A percentile compares a stretch with the other conserved stretches of the same genome.
Conservation (phyloP, 495 filamentous ascomycete species). For the Aspergillus asperescens region DNA sequence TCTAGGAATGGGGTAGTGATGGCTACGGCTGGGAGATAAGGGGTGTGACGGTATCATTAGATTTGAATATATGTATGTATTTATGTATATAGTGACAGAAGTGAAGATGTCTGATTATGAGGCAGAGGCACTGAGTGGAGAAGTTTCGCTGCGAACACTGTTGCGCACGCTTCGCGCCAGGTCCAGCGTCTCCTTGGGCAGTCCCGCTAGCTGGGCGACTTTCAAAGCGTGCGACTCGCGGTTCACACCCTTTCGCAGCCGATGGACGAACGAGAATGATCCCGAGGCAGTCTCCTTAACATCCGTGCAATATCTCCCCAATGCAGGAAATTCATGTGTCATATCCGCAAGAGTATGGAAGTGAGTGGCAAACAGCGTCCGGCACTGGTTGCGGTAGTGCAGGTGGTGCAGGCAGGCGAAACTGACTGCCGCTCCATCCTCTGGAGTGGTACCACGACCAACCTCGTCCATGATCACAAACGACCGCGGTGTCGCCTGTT, state of each 20-base stretch:
- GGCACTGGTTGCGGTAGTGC: slow-evolving; percentile 65
- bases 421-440: slow-evolving; percentile 83
- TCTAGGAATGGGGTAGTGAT: slow-evolving; percentile 12
- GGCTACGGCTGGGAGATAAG: neutral
- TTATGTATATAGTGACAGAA: neutral
- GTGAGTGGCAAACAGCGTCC: slow-evolving; percentile 89
- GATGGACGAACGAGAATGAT: slow-evolving; percentile 81
- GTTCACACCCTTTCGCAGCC: slow-evolving; percentile 76
- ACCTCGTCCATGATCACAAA: slow-evolving; percentile 99
- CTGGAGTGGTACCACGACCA: slow-evolving; percentile 85
- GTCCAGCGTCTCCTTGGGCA: slow-evolving; percentile 56
- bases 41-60: neutral
- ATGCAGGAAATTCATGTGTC: slow-evolving; percentile 53
- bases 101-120: neutral
- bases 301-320: slow-evolving; percentile 88
- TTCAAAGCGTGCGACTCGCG: slow-evolving; percentile 83
- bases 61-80: neutral
- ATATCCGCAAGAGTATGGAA: slow-evolving; percentile 84
- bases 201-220: slow-evolving; percentile 79
- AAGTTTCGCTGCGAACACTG: neutral
- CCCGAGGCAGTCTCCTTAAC: slow-evolving; percentile 61
- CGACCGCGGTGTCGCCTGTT: slow-evolving; percentile 47
- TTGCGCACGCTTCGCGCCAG: slow-evolving; percentile 43
- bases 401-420: slow-evolving; percentile 84
- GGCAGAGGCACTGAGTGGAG: neutral